Conservation (phyloP, 768 basidiomycete species). For the Paxillus rubicundulus region DNA sequence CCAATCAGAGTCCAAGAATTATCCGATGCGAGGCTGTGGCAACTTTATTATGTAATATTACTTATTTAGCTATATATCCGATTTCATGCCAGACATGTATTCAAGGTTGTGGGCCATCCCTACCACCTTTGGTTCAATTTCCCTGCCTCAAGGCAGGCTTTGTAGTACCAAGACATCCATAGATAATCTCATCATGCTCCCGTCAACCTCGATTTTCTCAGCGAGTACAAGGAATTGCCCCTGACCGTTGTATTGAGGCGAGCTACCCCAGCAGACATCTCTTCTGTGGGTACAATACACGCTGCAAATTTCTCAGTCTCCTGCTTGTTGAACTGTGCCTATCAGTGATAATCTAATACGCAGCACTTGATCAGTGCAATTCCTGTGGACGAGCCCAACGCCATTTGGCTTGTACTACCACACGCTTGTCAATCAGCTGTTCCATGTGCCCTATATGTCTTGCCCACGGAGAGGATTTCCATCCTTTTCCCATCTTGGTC, state of each 20-base stretch:
- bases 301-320: not conserved
- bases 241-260: not conserved
- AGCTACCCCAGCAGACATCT: constrained; percentile 3
- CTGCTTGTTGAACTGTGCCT: not conserved
- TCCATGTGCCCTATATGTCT: too few species aligned
- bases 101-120: not conserved
- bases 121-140: not conserved
- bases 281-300: not conserved
- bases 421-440: too few species aligned
- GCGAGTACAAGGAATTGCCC: not conserved
- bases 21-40: constrained; percentile 6
- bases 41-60: not conserved
- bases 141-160: constrained; percentile 7
- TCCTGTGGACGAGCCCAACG: not conserved
- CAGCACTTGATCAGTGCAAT: not conserved
- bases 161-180: not conserved
- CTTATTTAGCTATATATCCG: too few species aligned
- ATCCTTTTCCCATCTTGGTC: too few species aligned
- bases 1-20: constrained; percentile 4
- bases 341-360: not conserved
- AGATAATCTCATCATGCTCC: constrained; percentile 1
- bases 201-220: not conserved
- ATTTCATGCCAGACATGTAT: not conserved
- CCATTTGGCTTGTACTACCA: not conserved
- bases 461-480: too few species aligned